Evolutionary conservation across 192 early-diverging fungal species (phyloP), one percentile per base, ranked within the genome.

Genomic region (Thamnidium elegans): DNA sequence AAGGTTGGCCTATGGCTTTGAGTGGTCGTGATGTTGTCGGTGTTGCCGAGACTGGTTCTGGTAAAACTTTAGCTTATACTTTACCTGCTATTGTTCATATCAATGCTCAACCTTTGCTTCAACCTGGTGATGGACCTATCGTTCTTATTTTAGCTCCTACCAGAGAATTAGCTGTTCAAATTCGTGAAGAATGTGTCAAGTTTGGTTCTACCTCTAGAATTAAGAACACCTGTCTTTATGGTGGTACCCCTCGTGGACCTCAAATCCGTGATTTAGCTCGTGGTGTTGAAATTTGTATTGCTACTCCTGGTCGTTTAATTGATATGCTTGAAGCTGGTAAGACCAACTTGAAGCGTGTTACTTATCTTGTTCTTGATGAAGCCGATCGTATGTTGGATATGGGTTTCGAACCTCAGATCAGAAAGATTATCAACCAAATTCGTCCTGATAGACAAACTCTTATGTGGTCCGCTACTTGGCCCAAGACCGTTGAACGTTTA

Each of bases 381-480:
- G 96, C 96, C n/a, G 96, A 99, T 77, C 87, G 94, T 56, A 97
- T 97, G 96, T 78, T 99, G 63, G 96, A 99, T 74, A 97, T 99
- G 95, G 95, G 97, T 67, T 97, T 97, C 70, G 97, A 99, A 80
- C 93, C 93, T 50, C 95, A 99, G 76, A 96, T 99, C 73, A 89
- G 95, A 64, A 93, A 94, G 74, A 97, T 99, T 67, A 93, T 99
- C 10, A 93, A 94, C 59, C 94, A 94, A 75, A 97, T 97, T 76
- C 87, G 95, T 4, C 96, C 95, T 36, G 96, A 99, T 66, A 83
- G 97, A 63, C 97, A 99, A 75, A 99, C 96, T 19, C 85, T 99
- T 50, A 95, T 99, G 93, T 99, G 95, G 94, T 94, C 92, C 73
- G 97, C 97, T 9, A 99, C 97, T 4, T 99, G 96, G 96, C 97